Evolutionary conservation across 1,139 yeast genomes (phyloP), one percentile per base, ranked within the genome.

Genomic region (Hyphopichia burtonii): DNA sequence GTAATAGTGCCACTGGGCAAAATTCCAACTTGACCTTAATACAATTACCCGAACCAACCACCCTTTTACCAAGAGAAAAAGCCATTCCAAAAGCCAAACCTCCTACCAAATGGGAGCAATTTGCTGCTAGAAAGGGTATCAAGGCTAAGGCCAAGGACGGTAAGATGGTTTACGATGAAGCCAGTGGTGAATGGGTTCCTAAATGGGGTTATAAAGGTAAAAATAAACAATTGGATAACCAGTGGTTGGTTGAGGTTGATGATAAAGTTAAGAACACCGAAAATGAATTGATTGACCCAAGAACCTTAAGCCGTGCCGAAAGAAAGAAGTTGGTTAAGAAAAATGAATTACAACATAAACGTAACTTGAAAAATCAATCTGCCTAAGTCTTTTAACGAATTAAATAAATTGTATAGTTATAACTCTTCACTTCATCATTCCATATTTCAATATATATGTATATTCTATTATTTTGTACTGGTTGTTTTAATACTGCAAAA

Each of bases 161-260:
- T 40, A 93, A 89, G 70, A 74, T 85, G 80, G 91, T 88, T 2
- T 94, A 71, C 56, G 96, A 93, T 63, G 98, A 94, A 65, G 94
- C 78, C 37, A 69, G 79, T 23, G 93, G 93, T 40, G 91, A 90
- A 66, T 94, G 99, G 99, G 96, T 86, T 46, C 94, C 96, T 55
- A 91, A 90, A 66, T 94, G 99, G 99, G 99, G 99, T 46, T 93
- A 85, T 71, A 84, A 86, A 53, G 99, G 99, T 58, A 80, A 81
- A 65, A 93, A 93, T 68, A 93, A 93, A 70, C 80, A 83, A 44
- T 61, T 83, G 54, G 98, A 93, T 59, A 72, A 78, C 60, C 97
- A 93, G 67, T 93, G 99, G 99, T 76, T 90, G 61, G 98, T 93
- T 44, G 99, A 94, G 66, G 86, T 93, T 47, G 88, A 89, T 45